A percentile compares a stretch with the other conserved stretches of the same genome.
Evolutionary conservation across 176 grass and related monocot species (phyloP).

Genomic region (Ensete ventricosum): DNA sequence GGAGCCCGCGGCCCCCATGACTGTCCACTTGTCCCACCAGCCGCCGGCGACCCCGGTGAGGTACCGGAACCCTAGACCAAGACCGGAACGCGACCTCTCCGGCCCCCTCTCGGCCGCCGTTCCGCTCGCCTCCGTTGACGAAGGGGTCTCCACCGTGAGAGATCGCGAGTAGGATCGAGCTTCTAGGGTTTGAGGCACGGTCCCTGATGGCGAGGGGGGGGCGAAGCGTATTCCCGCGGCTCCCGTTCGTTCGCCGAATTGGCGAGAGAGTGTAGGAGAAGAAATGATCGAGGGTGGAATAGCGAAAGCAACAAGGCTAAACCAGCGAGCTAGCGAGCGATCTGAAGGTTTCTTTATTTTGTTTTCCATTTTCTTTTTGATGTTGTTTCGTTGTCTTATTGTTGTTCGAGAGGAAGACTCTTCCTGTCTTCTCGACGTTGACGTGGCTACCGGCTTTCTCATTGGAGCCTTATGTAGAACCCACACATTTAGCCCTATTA

Average conservation of each 20-base stretch:
- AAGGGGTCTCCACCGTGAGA: neutral
- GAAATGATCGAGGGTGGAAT: neutral
- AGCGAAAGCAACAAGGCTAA: neutral
- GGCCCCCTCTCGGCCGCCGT: slow-evolving; percentile 25
- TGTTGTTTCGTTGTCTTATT: no score
- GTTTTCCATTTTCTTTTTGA: no score
- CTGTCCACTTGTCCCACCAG: slow-evolving; percentile 93
- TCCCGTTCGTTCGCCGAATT: neutral
- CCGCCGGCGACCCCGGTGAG: slow-evolving; percentile 57
- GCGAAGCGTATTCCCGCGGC: neutral
- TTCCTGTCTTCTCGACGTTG: no score
- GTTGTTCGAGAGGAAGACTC: no score
- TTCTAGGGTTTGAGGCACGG: neutral
- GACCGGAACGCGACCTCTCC: slow-evolving; percentile 62
- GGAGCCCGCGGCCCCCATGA: slow-evolving; percentile 86
- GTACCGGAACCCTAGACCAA: slow-evolving; percentile 69
- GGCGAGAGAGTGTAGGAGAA: neutral
- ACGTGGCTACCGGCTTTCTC: no score
- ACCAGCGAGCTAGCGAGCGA: neutral
- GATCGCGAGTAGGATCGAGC: neutral
- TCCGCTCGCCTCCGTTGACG: slow-evolving; percentile 35
- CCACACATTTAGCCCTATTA: no score
- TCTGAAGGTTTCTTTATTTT: neutral
- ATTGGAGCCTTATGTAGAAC: no score
- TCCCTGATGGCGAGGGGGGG: neutral